Conservation (phyloP, 2,329 filamentous ascomycete genomes). For the Fusarium phyllophilum region DNA sequence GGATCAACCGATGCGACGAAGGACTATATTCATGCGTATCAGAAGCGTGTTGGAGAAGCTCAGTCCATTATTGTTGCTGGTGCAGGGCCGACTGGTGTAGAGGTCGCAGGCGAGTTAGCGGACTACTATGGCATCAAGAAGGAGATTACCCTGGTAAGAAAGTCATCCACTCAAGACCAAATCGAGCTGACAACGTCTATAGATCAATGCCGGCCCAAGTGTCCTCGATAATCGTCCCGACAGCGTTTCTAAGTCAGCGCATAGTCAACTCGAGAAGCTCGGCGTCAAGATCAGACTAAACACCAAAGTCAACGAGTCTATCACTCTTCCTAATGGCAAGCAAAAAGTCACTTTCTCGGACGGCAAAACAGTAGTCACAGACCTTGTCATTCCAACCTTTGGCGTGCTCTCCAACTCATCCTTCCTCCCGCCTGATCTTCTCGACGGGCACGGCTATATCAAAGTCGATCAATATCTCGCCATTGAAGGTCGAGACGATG, state of each 20-base stretch:
- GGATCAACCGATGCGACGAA: neutral
- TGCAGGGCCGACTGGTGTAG: neutral
- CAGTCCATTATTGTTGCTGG: neutral
- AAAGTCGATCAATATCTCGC: neutral
- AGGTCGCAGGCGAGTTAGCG: neutral
- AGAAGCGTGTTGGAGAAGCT: neutral
- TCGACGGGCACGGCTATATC: neutral
- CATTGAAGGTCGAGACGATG: neutral
- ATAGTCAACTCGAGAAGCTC: neutral
- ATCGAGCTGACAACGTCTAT: neutral
- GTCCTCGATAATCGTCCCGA: neutral
- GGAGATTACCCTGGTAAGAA: neutral
- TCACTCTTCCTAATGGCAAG: neutral
- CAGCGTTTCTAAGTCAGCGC: neutral
- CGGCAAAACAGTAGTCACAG: neutral
- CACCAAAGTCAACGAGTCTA: neutral
- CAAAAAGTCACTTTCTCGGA: neutral
- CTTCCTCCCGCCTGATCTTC: neutral
- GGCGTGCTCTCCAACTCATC: neutral
- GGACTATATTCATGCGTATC: neutral
- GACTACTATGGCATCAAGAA: neutral
- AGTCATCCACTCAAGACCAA: fast-evolving
- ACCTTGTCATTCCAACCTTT: neutral
- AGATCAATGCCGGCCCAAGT: neutral
- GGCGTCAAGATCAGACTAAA: neutral